phyloP scores from a whole-genome alignment of 768 basidiomycete species.

The Tylopilus vinaceipallidus region DNA sequence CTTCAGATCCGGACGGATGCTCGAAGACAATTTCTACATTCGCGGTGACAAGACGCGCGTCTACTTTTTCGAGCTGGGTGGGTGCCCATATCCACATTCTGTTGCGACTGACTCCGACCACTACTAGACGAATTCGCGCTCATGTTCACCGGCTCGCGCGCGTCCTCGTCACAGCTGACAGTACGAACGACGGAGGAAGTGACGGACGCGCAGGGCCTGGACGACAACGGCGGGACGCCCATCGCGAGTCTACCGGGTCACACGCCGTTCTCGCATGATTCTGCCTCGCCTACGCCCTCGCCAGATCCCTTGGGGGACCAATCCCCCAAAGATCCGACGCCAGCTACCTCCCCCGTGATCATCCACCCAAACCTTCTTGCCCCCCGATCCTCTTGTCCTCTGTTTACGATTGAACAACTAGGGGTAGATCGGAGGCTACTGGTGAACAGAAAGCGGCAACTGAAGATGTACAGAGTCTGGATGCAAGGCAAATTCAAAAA shows the following conservation, averaged over 20 bases:
- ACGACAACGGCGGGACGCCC: conserved; percentile 12
- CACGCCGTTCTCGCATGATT: conserved; percentile 8
- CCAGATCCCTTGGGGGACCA: background rate
- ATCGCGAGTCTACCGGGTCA: conserved; percentile 1
- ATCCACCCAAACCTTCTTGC: conserved; percentile 38
- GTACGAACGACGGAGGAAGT: conserved; percentile 32
- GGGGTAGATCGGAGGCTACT: conserved; percentile 88
- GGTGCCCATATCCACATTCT: conserved; percentile 1
- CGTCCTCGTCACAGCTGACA: conserved; percentile 33
- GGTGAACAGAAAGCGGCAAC: conserved; percentile 88
- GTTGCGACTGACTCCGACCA: background rate
- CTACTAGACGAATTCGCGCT: conserved; percentile 70
- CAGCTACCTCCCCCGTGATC: conserved; percentile 14
- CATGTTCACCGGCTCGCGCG: conserved; percentile 68
- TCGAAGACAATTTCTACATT: conserved; percentile 94
- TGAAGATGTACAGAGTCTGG: conserved; percentile 98
- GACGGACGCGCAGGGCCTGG: conserved; percentile 32
- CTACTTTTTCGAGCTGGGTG: conserved; percentile 92
- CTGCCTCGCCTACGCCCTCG: background rate
- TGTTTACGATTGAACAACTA: conserved; percentile 81
- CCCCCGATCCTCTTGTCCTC: conserved; percentile 45
- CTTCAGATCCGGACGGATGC: conserved; percentile 82
- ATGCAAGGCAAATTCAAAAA: conserved; percentile 85
- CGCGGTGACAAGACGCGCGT: conserved; percentile 97
- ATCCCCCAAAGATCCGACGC: background rate